These are phyloP conservation scores for Dorcoceras hygrometricum DNA, from an alignment of 257 asterid species.

Conservation along the genomic window DNA sequence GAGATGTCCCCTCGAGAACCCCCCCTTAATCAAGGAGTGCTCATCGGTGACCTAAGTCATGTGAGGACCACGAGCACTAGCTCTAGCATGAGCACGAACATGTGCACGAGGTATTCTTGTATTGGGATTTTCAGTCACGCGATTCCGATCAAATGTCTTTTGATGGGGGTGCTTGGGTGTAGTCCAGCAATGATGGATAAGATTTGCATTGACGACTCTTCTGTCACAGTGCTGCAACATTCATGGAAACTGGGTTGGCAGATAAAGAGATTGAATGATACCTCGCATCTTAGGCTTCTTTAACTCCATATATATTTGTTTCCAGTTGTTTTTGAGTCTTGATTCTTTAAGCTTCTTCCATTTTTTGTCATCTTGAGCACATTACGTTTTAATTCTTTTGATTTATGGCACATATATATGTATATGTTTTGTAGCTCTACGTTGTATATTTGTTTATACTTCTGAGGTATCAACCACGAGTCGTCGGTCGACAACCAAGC, in stretches of 20 bases:
- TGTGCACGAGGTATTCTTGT: constrained; percentile 31
- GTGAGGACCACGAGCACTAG: constrained; percentile 26
- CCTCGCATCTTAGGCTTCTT: constrained; percentile 91
- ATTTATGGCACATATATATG: too few species aligned
- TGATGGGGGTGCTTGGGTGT: constrained; percentile 88
- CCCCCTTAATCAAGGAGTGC: constrained; percentile 42
- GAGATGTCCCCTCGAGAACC: constrained; percentile 94
- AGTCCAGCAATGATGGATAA: constrained; percentile 66
- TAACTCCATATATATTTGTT: constrained; percentile 7
- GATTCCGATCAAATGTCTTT: constrained; percentile 69
- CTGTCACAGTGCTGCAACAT: constrained; percentile 83
- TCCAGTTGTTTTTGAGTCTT: background rate
- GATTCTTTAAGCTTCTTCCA: too few species aligned
- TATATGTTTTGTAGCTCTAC: background rate
- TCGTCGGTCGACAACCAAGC: too few species aligned
- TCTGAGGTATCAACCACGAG: too few species aligned
- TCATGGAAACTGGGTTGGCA: constrained; percentile 92
- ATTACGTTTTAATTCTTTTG: too few species aligned
- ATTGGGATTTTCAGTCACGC: constrained; percentile 86
- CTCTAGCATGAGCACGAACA: background rate
- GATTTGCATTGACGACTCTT: constrained; percentile 84
- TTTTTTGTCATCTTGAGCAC: too few species aligned
- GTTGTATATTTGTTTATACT: too few species aligned
- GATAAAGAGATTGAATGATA: constrained; percentile 84
- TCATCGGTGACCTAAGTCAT: constrained; percentile 45